These are phyloP conservation scores for Yamadazyma trypodendri DNA, from an alignment of 1,139 yeast species.

Conservation along the genomic window DNA sequence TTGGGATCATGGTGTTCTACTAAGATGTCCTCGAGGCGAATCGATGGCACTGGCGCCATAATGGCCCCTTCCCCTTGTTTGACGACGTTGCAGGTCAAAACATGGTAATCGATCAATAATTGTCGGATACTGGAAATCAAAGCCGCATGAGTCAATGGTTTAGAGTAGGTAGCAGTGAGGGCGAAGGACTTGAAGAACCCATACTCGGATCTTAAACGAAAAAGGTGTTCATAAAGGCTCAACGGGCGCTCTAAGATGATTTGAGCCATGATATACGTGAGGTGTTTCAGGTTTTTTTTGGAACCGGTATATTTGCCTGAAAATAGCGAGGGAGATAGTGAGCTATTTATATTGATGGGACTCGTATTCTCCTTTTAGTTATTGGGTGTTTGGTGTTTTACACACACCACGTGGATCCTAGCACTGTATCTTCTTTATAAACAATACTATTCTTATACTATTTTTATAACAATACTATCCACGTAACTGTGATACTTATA, in stretches of 20 bases:
- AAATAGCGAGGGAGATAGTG: no score
- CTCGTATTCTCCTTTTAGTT: no score
- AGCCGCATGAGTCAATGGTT: conserved; percentile 18
- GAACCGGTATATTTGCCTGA: no score
- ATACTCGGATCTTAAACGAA: conserved; percentile 31
- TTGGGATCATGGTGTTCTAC: conserved; percentile 12
- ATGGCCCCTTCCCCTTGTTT: conserved; percentile 14
- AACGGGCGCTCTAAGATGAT: conserved; percentile 21
- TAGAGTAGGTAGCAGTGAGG: conserved; percentile 34
- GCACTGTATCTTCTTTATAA: no score
- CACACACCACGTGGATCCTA: no score
- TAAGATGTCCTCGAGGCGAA: conserved; percentile 27
- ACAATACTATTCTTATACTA: no score
- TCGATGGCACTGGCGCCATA: conserved; percentile 25
- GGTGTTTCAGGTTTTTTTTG: no score
- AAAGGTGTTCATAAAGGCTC: conserved; percentile 36
- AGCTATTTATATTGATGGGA: no score
- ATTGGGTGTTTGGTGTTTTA: no score
- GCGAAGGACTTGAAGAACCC: conserved; percentile 34
- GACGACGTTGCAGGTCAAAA: conserved; percentile 34
- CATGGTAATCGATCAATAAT: conserved; percentile 33
- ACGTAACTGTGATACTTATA: no score
- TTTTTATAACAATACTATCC: no score
- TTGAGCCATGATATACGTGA: background rate
- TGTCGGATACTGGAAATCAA: conserved; percentile 31